Evolutionary conservation across 106 monocot genomes (phyloP).

Genomic region (Dendrobium catenatum): DNA sequence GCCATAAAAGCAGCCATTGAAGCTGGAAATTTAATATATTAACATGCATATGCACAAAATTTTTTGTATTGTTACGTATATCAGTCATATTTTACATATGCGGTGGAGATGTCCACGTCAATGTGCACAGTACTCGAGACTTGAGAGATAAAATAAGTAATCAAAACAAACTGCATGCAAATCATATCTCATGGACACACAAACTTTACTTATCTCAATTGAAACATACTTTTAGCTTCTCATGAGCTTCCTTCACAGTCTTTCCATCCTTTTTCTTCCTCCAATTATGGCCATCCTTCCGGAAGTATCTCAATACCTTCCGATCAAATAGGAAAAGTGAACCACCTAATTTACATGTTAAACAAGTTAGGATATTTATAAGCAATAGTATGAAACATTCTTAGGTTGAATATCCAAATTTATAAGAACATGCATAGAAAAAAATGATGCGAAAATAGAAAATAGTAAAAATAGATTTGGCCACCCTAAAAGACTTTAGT

Average conservation of each 20-base stretch:
- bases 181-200: background rate
- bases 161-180: background rate
- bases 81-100: background rate
- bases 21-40: background rate
- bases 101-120: background rate
- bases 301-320: slow-evolving; percentile 84
- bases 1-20: background rate
- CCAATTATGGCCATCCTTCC: slow-evolving; percentile 97
- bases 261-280: slow-evolving; percentile 97
- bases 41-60: background rate
- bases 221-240: slow-evolving; percentile 82
- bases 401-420: background rate
- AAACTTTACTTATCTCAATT: background rate
- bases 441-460: background rate
- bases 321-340: slow-evolving; percentile 74
- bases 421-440: background rate
- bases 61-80: background rate
- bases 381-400: background rate
- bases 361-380: background rate
- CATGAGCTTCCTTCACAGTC: slow-evolving; percentile 98
- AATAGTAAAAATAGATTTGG: background rate
- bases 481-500: background rate
- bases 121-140: background rate
- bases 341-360: slow-evolving; percentile 27
- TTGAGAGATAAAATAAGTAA: background rate